Evolutionary conservation across 371 early-diverging fungal species (phyloP), one percentile per base, ranked within the genome.

Genomic region (Mortierella sp.): DNA sequence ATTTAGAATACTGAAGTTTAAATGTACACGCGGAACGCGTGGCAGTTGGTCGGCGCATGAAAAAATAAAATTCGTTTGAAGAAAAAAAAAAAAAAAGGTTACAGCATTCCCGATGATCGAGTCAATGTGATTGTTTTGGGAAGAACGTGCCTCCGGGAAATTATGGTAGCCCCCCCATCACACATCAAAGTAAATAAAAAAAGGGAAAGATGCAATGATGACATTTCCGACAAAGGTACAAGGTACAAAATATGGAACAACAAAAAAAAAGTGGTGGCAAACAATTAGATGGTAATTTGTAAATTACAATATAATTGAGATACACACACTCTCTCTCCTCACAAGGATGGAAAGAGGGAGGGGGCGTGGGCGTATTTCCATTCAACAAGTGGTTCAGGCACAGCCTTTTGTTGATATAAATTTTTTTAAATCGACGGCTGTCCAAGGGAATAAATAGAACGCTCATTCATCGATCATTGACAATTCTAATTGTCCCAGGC

Each of bases 401-500:
- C 61, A 68, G 61, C 61, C 60, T 28, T 45, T 32, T 37, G 31
- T 34, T 19, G 31, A 29, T 31, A 42, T 23, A 34, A n/a, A n/a
- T n/a, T n/a, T n/a, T n/a, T 53, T 45, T 22, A 40, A 62, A n/a
- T 56, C 22, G 49, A 47, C 19, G 12, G 15, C 17, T 37, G 2
- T 10, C 32, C 35, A 19, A 51, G 45, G 47, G 29, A 31, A 60
- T 23, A 51, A 58, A 51, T 47, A 60, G 60, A 64, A 51, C 10
- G 34, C 49, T 22, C 57, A 17, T 40, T 6, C 8, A 28, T 51
- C 65, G 34, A 64, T 54, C 56, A 35, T 19, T 7, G 17, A 17
- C 17, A 26, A 54, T 54, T 28, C 54, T 26, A 29, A 63, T 32
- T 64, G 29, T 67, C 60, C 67, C 67, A 67, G 67, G 67, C 49